Evolutionary conservation across 2,329 filamentous ascomycete genomes (phyloP).

Genomic region (Phoma herbarum): DNA sequence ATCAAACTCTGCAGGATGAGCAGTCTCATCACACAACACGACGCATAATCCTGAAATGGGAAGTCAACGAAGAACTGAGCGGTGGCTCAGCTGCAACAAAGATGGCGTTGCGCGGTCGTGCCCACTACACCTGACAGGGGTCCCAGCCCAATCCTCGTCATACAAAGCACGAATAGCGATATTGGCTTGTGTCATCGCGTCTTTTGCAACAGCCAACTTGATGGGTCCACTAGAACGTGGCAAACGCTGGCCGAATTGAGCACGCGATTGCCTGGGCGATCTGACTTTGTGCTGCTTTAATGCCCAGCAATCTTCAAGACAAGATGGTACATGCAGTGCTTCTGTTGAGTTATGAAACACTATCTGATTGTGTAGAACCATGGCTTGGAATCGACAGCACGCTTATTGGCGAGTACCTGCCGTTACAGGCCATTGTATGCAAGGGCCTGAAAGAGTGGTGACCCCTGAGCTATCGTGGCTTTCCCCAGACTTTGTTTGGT

Average conservation of each 20-base stretch:
- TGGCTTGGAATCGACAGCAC: conserved; percentile 8
- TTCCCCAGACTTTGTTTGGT: conserved; percentile 43
- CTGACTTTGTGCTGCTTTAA: conserved; percentile 22
- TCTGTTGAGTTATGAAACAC: conserved; percentile 21
- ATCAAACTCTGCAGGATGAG: conserved; percentile 5
- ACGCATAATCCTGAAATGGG: conserved; percentile 20
- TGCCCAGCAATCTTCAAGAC: conserved; percentile 12
- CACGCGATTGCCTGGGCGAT: conserved; percentile 13
- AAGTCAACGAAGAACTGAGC: conserved; percentile 17
- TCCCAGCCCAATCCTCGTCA: conserved; percentile 39
- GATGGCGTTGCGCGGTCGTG: conserved; percentile 19
- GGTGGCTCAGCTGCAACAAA: conserved; percentile 22
- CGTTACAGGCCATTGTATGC: conserved; percentile 30
- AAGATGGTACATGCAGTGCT: conserved; percentile 24
- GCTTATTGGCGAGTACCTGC: conserved; percentile 26
- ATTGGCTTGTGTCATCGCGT: conserved; percentile 42
- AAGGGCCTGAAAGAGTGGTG: conserved; percentile 31
- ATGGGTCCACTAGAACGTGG: conserved; percentile 29
- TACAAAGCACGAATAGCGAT: conserved; percentile 37
- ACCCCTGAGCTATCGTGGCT: conserved; percentile 41
- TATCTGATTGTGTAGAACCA: conserved; percentile 9
- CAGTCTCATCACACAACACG: conserved; percentile 14
- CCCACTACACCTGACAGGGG: conserved; percentile 35
- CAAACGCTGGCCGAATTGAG: conserved; percentile 29
- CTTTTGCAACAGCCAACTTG: conserved; percentile 23